Evolutionary conservation across 139 green algal species (phyloP), one percentile per base, ranked within the genome.

Genomic region (Haematococcus sp.): DNA sequence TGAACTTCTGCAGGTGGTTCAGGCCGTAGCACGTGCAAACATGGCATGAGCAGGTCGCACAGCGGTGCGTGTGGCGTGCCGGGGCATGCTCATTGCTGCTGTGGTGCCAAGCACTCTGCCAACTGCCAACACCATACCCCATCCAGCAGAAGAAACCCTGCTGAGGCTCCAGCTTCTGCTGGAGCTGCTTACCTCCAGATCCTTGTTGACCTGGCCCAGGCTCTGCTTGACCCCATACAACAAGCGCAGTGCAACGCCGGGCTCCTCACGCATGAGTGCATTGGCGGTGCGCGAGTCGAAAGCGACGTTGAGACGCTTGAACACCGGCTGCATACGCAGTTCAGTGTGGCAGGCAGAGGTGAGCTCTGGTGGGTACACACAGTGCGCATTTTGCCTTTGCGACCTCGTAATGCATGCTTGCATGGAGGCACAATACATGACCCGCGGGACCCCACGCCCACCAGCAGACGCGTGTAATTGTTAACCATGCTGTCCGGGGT

Each of bases 401-500:
- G n/a, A n/a, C n/a, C n/a, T n/a, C n/a, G n/a, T n/a, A n/a, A n/a
- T n/a, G n/a, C n/a, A 49, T 49, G 40, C 40, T 49, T 49, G 40
- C 40, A 49, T 49, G 40, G 40, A 49, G 7, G 40, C 40, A 49
- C 11, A 11, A 11, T 11, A n/a, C 40, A 19, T 7, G 40, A 19
- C 40, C 40, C 40, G 40, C 40, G 40, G 22, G 17, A 7, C 23
- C 54, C 32, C 40, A 28, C 23, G 34, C 73, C 1, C 40, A 89
- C 86, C 86, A 93, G 88, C 5, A 94, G 85, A 44, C 84, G 61
- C 0, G 82, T 88, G 72, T 88, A 93, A 76, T 94, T 94, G 43
- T 88, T 90, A 58, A 93, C 81, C 65, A 86, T 88, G 1, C 86
- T 82, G 51, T 91, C 85, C 4, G 88, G 88, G 27, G 74, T 84